Base-by-base conservation (phyloP, 345 rosid species). In the Ceriops zippeliana region DNA sequence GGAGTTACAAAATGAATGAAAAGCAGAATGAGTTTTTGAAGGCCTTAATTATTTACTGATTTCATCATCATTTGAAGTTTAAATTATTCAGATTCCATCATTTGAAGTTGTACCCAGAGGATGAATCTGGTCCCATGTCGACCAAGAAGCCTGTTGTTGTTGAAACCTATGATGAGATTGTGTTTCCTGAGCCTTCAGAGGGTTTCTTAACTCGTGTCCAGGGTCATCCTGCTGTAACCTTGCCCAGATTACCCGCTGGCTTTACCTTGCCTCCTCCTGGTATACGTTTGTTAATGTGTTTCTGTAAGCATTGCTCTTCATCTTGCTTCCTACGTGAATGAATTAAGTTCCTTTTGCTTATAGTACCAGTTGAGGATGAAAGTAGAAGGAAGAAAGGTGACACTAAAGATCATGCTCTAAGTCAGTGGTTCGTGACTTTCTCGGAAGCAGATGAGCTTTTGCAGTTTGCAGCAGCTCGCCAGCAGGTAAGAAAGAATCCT, bases 81-180 rank as follows among this genome's bases (percentile, higher is more conserved):
- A 10, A 51, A 52, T 19, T 24, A 17, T 71, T 24, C 31, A 68
- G 80, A 62, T 72, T 67, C 63, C 80, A 76, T 62, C 69, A 76
- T 21, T 76, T 76, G 70, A 76, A 63, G 66, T 63, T 76, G 69
- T 72, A 72, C 65, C 73, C 80, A 11, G 80, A 76, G 19, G 73
- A 72, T 68, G 80, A 72, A 51, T 51, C 80, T 63, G 73, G 76
- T 20, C 58, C 73, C 19, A 27, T 52, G 72, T 76, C 73, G 17
- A 76, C 65, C 16, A 76, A 76, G 80, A 76, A 76, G 68, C 80
- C 80, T 1, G 80, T 76, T 63, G 76, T 76, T 31, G 80, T 72
- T 42, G 76, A 76, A 72, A 58, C 68, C 9, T 76, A 76, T 58
- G 80, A 76, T 26, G 80, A 76, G 58, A 67, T 76, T 59, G 73